A percentile compares a stretch with the other conserved stretches of the same genome.
phyloP scores from a whole-genome alignment of 108 stramenopile genomes.

The Stephanodiscus triporus region DNA sequence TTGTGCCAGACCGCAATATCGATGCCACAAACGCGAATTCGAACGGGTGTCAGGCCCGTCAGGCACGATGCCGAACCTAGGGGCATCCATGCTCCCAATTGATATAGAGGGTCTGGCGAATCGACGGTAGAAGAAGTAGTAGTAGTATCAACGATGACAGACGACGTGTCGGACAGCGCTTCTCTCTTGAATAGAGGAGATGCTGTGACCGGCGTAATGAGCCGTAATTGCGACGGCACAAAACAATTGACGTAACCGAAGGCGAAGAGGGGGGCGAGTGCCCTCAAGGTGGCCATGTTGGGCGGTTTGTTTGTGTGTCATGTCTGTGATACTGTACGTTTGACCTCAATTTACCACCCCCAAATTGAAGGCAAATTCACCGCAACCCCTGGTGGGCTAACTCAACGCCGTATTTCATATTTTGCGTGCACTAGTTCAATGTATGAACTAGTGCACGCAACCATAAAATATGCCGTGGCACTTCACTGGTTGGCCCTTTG shows the following conservation, averaged over 20 bases:
- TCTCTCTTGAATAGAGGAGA: not conserved
- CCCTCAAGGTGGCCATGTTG: not conserved
- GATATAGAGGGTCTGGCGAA: not conserved
- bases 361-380: too few relatives aligned
- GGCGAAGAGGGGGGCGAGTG: not conserved
- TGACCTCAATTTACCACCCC: too few relatives aligned
- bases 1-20: slow-evolving; percentile 41
- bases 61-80: slow-evolving; percentile 23
- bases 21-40: slow-evolving; percentile 23
- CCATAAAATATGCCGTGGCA: too few relatives aligned
- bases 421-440: too few relatives aligned
- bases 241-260: not conserved
- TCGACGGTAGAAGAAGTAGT: not conserved
- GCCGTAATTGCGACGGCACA: not conserved
- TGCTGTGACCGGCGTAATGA: not conserved
- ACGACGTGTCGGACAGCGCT: not conserved
- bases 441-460: too few relatives aligned
- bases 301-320: not conserved
- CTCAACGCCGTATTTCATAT: too few relatives aligned
- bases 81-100: slow-evolving; percentile 40
- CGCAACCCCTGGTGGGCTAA: too few relatives aligned
- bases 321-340: too few relatives aligned
- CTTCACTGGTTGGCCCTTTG: too few relatives aligned
- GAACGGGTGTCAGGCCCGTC: slow-evolving; percentile 12
- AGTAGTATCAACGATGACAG: not conserved